These are phyloP conservation scores for Apiospora malaysiana DNA, from an alignment of 2,329 filamentous ascomycete species.

Conservation along the genomic window DNA sequence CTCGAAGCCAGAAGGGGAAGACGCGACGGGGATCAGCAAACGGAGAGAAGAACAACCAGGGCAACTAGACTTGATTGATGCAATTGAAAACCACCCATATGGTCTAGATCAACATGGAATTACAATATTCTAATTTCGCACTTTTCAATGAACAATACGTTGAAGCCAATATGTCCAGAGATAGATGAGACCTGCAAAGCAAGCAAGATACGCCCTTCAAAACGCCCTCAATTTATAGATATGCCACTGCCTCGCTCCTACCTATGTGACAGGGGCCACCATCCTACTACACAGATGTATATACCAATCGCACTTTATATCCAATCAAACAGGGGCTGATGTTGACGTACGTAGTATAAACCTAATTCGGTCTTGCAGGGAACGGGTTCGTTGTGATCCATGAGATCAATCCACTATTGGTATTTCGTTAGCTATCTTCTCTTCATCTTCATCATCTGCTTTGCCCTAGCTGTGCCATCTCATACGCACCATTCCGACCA, in stretches of 20 bases:
- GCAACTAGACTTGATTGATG: no score
- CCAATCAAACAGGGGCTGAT: not conserved
- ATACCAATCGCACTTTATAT: not conserved
- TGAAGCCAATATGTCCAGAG: not conserved
- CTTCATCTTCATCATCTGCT: not conserved
- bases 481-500: slow-evolving; percentile 40
- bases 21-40: not conserved
- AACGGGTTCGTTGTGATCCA: not conserved
- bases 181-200: not conserved
- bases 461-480: slow-evolving; percentile 21
- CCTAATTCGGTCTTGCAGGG: not conserved
- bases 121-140: not conserved
- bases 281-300: not conserved
- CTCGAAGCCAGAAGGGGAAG: no score
- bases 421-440: slow-evolving; percentile 19
- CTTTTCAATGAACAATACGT: not conserved
- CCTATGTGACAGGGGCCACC: not conserved
- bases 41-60: no score
- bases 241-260: not conserved
- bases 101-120: not conserved
- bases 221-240: not conserved
- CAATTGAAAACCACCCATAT: no score
- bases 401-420: slow-evolving; percentile 14
- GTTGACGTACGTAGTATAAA: not conserved
- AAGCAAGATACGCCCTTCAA: not conserved